Evolutionary conservation across 108 stramenopile species (phyloP).

Genomic region (Skeletonema tropicum): DNA sequence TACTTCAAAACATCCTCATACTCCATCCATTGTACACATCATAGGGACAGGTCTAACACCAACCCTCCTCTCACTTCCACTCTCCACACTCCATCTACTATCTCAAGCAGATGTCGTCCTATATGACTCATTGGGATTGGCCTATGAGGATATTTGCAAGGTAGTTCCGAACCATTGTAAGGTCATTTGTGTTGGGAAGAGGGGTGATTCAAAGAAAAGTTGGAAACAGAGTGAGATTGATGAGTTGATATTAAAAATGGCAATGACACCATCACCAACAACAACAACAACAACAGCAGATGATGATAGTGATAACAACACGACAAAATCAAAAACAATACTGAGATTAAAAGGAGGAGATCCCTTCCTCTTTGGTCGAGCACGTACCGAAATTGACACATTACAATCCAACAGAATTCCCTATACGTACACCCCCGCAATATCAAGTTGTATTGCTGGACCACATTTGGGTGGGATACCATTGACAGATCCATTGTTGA

Average conservation of each 20-base stretch:
- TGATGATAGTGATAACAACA: background rate
- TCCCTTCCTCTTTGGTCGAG: slow-evolving; percentile 45
- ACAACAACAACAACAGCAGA: background rate
- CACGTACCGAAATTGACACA: slow-evolving; percentile 37
- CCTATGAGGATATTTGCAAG: slow-evolving; percentile 32
- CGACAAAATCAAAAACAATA: slow-evolving; percentile 15
- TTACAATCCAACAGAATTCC: slow-evolving; percentile 22
- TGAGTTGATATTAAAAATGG: slow-evolving; percentile 29
- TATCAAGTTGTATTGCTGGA: slow-evolving; percentile 47
- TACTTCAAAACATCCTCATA: background rate
- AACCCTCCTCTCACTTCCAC: slow-evolving; percentile 30
- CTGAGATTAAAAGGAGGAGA: slow-evolving; percentile 47
- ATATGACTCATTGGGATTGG: slow-evolving; percentile 39
- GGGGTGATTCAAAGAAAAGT: slow-evolving; percentile 30
- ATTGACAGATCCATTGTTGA: slow-evolving; percentile 36
- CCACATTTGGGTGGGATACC: slow-evolving; percentile 50
- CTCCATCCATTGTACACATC: slow-evolving; percentile 31
- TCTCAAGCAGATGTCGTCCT: slow-evolving; percentile 44
- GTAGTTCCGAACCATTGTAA: slow-evolving; percentile 33
- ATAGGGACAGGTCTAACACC: slow-evolving; percentile 44
- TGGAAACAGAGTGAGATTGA: slow-evolving; percentile 47
- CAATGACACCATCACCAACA: background rate
- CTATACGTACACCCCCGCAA: slow-evolving; percentile 37
- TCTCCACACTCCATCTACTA: slow-evolving; percentile 27
- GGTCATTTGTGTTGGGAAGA: slow-evolving; percentile 43